Evolutionary conservation across 2,329 filamentous ascomycete species (phyloP), one percentile per base, ranked within the genome.

Genomic region (Colletotrichum brevisporum): DNA sequence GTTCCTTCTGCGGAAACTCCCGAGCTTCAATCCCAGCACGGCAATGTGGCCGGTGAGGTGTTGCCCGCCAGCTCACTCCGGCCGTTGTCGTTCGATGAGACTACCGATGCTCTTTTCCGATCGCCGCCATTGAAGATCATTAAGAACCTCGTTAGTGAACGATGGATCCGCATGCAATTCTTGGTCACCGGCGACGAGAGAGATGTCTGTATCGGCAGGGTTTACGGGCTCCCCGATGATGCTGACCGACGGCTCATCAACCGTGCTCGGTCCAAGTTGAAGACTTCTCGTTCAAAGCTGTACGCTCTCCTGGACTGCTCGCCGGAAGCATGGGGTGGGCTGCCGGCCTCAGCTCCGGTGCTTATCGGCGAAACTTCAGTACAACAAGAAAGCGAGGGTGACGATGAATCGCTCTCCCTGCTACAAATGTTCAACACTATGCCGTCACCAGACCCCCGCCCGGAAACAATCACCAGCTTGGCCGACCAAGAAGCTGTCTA

Each of bases 371-470:
- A 39, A 27, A 74, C 74, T n/a, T 63, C 66, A 18, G 71, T 72
- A 16, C 70, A 77, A 6, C n/a, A 50, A 18, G 82, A 82, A 74
- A 78, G 83, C 8, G 77, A 76, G 5, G 69, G 74, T 5, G 73
- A 75, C 1, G 74, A 75, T 1, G 80, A 86, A 18, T 78, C 85
- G 10, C 75, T 81, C 2, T 91, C 91, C 0, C 79, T 95, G 1
- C 88, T 94, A 55, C 85, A 90, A 31, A 81, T 94, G 54, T 95
- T 95, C 83, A 95, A 95, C 77, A 88, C 82, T 3, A 84, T 95
- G 1, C 89, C 91, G 0, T 93, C 92, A 0, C 93, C 93, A 0
- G 76, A 82, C 2, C 92, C 93, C 2, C 76, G 80, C n/a, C 81
- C 85, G 0, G 79, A 82, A 1, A 71, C 74, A 0, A 81, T 92